These are phyloP conservation scores for Wolfiporia cocos DNA, from an alignment of 1,284 basidiomycete species.

Conservation along the genomic window DNA sequence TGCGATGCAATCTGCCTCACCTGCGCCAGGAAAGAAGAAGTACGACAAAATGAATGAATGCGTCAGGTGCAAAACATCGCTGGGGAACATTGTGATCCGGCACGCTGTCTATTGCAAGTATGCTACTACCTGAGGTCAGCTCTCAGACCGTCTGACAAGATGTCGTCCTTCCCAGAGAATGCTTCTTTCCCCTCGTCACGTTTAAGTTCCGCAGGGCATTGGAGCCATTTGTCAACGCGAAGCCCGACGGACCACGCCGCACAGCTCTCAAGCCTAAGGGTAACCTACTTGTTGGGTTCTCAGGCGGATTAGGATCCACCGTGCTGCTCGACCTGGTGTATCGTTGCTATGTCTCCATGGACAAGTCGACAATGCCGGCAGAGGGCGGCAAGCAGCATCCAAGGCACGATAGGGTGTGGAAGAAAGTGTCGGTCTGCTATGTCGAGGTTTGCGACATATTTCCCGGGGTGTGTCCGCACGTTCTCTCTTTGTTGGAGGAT, in stretches of 20 bases:
- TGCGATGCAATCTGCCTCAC: background rate
- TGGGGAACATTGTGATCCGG: slow-evolving; percentile 65
- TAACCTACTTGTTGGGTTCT: slow-evolving; percentile 60
- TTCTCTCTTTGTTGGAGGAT: background rate
- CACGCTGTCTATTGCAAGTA: slow-evolving; percentile 83
- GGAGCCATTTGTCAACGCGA: slow-evolving; percentile 56
- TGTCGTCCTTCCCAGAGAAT: slow-evolving; percentile 38
- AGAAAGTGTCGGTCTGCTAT: slow-evolving; percentile 55
- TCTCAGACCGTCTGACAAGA: slow-evolving; percentile 1
- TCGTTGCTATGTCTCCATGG: slow-evolving; percentile 49
- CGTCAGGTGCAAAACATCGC: slow-evolving; percentile 61
- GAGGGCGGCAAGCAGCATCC: slow-evolving; percentile 64
- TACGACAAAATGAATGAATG: slow-evolving; percentile 62
- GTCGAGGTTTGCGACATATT: slow-evolving; percentile 63
- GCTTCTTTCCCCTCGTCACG: slow-evolving; percentile 57
- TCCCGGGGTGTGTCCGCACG: slow-evolving; percentile 41
- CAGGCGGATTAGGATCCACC: slow-evolving; percentile 70
- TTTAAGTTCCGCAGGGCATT: slow-evolving; percentile 61
- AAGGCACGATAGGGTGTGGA: slow-evolving; percentile 57
- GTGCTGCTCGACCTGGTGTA: slow-evolving; percentile 65
- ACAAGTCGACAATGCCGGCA: slow-evolving; percentile 20
- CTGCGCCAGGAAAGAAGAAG: slow-evolving; percentile 45
- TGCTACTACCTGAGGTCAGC: slow-evolving; percentile 17
- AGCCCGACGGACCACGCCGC: slow-evolving; percentile 40
- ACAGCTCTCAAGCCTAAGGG: slow-evolving; percentile 59